These are phyloP conservation scores for Trichoderma sp. DNA, from an alignment of 2,329 filamentous ascomycete species.

Conservation along the genomic window DNA sequence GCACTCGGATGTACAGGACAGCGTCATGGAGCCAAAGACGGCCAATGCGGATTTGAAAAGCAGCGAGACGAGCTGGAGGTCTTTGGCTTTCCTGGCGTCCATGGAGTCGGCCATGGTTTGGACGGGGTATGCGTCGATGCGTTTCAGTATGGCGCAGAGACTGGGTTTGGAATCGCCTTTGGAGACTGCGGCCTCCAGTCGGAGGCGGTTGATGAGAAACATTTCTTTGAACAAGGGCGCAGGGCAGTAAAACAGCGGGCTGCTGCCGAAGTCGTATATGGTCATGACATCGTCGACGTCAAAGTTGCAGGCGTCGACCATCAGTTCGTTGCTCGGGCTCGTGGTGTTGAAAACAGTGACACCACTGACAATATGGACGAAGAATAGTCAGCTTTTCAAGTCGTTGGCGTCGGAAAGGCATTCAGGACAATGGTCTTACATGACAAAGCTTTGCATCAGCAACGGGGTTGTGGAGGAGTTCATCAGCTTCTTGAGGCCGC, in stretches of 20 bases:
- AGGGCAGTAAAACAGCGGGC: slow-evolving; percentile 16
- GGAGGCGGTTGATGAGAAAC: slow-evolving; percentile 22
- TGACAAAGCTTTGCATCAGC: slow-evolving; percentile 22
- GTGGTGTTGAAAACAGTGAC: slow-evolving; percentile 24
- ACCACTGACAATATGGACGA: background rate
- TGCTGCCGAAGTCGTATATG: slow-evolving; percentile 12
- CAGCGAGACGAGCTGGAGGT: background rate
- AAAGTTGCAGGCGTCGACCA: slow-evolving; percentile 21
- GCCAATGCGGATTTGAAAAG: slow-evolving; percentile 23
- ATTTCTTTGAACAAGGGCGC: slow-evolving; percentile 18
- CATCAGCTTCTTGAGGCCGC: slow-evolving; percentile 18
- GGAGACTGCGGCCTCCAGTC: background rate
- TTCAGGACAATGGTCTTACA: background rate
- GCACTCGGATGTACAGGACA: background rate
- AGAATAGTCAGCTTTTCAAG: background rate
- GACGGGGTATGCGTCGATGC: slow-evolving; percentile 6
- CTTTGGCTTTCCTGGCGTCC: background rate
- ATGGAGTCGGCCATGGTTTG: background rate
- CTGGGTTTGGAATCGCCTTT: background rate
- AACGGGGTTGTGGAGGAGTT: background rate
- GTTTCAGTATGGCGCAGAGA: slow-evolving; percentile 10
- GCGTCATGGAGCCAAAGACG: slow-evolving; percentile 2
- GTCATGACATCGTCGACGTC: slow-evolving; percentile 18
- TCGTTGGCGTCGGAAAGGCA: background rate
- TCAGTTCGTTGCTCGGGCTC: slow-evolving; percentile 9